Evolutionary conservation across 805 yeast genomes (phyloP), one percentile per base, ranked within the genome.

Genomic region (Pichia cephalocereana): DNA sequence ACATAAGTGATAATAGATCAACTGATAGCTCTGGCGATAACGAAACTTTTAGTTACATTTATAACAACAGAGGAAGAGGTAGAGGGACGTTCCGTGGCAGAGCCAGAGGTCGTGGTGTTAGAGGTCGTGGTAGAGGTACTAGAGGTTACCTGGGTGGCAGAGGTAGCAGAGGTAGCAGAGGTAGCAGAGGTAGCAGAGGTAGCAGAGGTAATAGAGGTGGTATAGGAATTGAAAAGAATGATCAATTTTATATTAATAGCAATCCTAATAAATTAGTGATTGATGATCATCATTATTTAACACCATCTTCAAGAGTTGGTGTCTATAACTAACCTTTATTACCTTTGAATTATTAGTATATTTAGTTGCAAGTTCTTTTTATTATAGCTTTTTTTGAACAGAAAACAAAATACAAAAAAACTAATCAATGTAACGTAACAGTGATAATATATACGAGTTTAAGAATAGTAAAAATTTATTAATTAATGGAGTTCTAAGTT

Each of bases 81-180:
- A 34, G 9, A 23, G 26, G 26, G 5, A 23, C 26, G 1, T 23
- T 23, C 26, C 26, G 26, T 23, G 26, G 12, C 17, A 14, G 17
- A 10, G 37, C 15, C 8, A 34, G 32, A 30, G 32, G 32, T 23
- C 6, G 6, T 5, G 6, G 26, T 8, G 31, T 28, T 23, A 39
- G 30, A 39, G 41, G 40, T 31, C 10, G 9, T 12, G 41, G 41
- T 18, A 39, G 30, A 26, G 31, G 41, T 23, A 39, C 43, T 38
- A 31, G 40, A 31, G 46, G 51, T 18, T 23, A 23, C 43, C 53
- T 30, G 51, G 58, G 55, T 26, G 38, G 56, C 27, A 45, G 50
- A 10, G 46, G 53, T 11, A 47, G 49, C 19, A 46, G 51, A 43
- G 51, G 51, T 8, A 40, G 54, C 17, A 46, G 48, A 8, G 11